A percentile compares a stretch with the other conserved stretches of the same genome.
Evolutionary conservation across 257 asterid genomes (phyloP).

Genomic region (Lavandula angustifolia): DNA sequence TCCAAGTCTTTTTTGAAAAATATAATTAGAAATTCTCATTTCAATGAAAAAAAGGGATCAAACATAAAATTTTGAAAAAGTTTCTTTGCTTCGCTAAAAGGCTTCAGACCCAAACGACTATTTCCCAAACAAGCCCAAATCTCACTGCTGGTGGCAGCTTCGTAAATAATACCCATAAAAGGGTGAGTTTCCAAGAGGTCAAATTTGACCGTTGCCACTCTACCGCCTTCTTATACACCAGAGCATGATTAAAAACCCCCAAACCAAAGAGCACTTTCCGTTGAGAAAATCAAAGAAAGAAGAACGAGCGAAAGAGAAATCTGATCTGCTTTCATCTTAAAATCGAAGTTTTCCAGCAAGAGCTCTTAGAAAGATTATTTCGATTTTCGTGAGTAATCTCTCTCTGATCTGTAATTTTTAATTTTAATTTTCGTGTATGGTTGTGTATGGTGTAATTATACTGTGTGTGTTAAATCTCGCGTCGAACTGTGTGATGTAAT

Average conservation of each 20-base stretch:
- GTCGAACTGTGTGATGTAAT: too few relatives aligned
- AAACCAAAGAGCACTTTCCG: slow-evolving; percentile 29
- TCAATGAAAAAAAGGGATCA: too few relatives aligned
- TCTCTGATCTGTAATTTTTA: slow-evolving; percentile 9
- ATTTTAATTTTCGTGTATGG: slow-evolving; percentile 17
- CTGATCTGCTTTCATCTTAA: background rate
- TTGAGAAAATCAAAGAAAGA: slow-evolving; percentile 26
- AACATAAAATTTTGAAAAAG: too few relatives aligned
- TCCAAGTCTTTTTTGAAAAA: too few relatives aligned
- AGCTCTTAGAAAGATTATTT: background rate
- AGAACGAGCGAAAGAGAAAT: background rate
- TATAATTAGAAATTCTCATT: too few relatives aligned
- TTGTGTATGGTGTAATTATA: slow-evolving; percentile 5
- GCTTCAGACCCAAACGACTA: slow-evolving; percentile 15
- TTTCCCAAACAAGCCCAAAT: background rate
- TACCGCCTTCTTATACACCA: slow-evolving; percentile 32
- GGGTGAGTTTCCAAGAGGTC: slow-evolving; percentile 15
- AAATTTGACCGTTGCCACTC: slow-evolving; percentile 50
- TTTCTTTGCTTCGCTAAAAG: background rate
- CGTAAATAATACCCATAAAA: slow-evolving; percentile 27
- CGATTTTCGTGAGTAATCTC: slow-evolving; percentile 31
- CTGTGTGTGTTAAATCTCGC: background rate
- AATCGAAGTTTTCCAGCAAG: slow-evolving; percentile 8
- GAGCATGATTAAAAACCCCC: slow-evolving; percentile 3
- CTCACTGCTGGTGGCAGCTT: slow-evolving; percentile 20